A percentile compares a stretch with the other conserved stretches of the same genome.
Evolutionary conservation across 208 protist species (phyloP).

Genomic region (Naegleria lovaniensis): DNA sequence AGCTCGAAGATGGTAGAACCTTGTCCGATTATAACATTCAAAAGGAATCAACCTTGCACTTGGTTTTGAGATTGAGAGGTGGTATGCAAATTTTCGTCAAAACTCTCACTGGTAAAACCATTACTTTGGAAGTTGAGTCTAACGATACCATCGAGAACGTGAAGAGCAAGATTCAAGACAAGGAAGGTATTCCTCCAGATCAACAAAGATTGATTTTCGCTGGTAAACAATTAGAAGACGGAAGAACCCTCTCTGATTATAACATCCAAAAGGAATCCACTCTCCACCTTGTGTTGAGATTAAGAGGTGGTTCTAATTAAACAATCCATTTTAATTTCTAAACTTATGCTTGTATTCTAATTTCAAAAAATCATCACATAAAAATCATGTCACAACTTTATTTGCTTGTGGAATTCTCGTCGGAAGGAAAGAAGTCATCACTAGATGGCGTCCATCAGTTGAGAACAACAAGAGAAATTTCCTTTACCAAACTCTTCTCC

Average conservation of each 20-base stretch:
- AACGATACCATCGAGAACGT: not conserved
- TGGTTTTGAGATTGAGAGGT: slow-evolving; percentile 61
- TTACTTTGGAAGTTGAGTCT: not conserved
- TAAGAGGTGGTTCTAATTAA: slow-evolving; percentile 81
- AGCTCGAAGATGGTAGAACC: not conserved
- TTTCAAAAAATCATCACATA: not conserved
- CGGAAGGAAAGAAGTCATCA: not conserved
- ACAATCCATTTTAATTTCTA: slow-evolving; percentile 98
- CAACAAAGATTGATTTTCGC: slow-evolving; percentile 14
- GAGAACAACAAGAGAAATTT: too few species aligned
- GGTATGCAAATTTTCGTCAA: not conserved
- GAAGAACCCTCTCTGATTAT: not conserved
- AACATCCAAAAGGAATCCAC: not conserved
- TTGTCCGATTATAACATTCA: slow-evolving; percentile 52
- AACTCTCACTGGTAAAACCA: not conserved
- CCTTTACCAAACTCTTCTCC: too few species aligned
- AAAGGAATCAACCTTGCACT: slow-evolving; percentile 73
- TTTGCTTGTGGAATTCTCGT: not conserved
- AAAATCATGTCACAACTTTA: not conserved
- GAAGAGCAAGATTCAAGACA: not conserved
- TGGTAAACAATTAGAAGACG: not conserved
- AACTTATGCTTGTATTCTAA: too few species aligned
- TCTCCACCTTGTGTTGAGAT: not conserved
- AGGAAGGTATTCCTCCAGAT: not conserved
- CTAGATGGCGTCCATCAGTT: too few species aligned